Evolutionary conservation across 495 filamentous ascomycete species (phyloP).

Genomic region (Pseudevernia furfuracea): DNA sequence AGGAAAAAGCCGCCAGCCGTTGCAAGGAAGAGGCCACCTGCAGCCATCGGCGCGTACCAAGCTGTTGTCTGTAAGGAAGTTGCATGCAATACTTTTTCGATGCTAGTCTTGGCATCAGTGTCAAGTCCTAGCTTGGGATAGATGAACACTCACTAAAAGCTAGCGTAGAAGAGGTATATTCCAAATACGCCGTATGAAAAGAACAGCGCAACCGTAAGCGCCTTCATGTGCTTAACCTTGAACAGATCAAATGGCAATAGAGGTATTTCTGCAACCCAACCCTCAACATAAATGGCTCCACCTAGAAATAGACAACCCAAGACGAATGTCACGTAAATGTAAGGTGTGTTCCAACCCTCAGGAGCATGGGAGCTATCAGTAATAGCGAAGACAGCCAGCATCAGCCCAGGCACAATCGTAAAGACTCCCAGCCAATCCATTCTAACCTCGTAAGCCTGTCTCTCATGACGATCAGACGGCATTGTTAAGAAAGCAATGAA

Average conservation of each 20-base stretch:
- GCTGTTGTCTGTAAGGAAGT: slow-evolving; percentile 62
- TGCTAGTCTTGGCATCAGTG: background rate
- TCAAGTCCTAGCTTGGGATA: too few species aligned
- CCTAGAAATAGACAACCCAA: slow-evolving; percentile 47
- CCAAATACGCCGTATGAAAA: slow-evolving; percentile 69
- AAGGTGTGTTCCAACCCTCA: slow-evolving; percentile 62
- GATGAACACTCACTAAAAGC: slow-evolving; percentile 49
- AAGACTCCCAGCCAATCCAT: slow-evolving; percentile 66
- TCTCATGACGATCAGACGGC: slow-evolving; percentile 52
- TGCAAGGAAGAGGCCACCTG: slow-evolving; percentile 67
- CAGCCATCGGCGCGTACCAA: slow-evolving; percentile 69
- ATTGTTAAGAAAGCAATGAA: slow-evolving; percentile 53
- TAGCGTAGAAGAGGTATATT: slow-evolving; percentile 69
- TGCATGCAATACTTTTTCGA: slow-evolving; percentile 54
- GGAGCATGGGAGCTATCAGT: slow-evolving; percentile 67
- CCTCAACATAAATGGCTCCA: slow-evolving; percentile 63
- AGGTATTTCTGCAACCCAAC: slow-evolving; percentile 62
- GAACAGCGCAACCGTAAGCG: slow-evolving; percentile 58
- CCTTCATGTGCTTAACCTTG: slow-evolving; percentile 60
- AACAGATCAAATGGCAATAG: slow-evolving; percentile 70
- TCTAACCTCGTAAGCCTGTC: slow-evolving; percentile 34
- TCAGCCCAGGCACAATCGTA: slow-evolving; percentile 55
- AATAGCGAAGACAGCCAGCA: slow-evolving; percentile 70
- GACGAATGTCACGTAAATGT: slow-evolving; percentile 57
- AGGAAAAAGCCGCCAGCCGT: slow-evolving; percentile 65